Conservation (phyloP, 805 yeast genomes). For the Ogataea pilisensis region DNA sequence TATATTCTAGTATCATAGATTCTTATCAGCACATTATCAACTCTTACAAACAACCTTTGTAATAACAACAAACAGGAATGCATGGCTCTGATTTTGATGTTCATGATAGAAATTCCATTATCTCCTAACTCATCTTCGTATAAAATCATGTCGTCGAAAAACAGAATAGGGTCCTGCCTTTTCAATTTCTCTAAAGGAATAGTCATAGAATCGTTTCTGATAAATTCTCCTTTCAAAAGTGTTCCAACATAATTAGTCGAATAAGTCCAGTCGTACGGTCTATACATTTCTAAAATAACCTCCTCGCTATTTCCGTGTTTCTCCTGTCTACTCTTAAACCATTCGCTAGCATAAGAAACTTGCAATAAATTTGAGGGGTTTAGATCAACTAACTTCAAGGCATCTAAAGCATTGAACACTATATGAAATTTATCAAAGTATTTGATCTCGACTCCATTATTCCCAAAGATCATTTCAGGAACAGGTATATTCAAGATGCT, state of each 20-base stretch:
- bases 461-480: conserved; percentile 98
- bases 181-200: conserved; percentile 71
- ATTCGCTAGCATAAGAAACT: conserved; percentile 84
- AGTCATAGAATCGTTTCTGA: conserved; percentile 25
- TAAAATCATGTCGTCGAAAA: conserved; percentile 82
- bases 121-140: conserved; percentile 97
- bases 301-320: conserved; percentile 30
- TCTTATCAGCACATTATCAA: conserved; percentile 83
- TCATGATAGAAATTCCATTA: conserved; percentile 80
- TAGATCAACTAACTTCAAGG: conserved; percentile 52
- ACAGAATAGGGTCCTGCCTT: conserved; percentile 76
- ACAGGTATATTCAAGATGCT: conserved; percentile 67
- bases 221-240: conserved; percentile 16
- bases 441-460: conserved; percentile 53
- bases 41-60: conserved; percentile 76
- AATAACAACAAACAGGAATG: conserved; percentile 68
- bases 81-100: conserved; percentile 87
- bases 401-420: conserved; percentile 74
- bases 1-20: conserved; percentile 81
- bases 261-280: conserved; percentile 97
- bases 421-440: conserved; percentile 33
- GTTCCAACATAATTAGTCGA: conserved; percentile 76
- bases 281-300: conserved; percentile 54
- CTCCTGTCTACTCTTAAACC: conserved; percentile 49
- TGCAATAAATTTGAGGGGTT: conserved; percentile 46